Evolutionary conservation across 176 grass and related monocot genomes (phyloP), one percentile per base, ranked within the genome.

Genomic region (Aechmea fasciata): DNA sequence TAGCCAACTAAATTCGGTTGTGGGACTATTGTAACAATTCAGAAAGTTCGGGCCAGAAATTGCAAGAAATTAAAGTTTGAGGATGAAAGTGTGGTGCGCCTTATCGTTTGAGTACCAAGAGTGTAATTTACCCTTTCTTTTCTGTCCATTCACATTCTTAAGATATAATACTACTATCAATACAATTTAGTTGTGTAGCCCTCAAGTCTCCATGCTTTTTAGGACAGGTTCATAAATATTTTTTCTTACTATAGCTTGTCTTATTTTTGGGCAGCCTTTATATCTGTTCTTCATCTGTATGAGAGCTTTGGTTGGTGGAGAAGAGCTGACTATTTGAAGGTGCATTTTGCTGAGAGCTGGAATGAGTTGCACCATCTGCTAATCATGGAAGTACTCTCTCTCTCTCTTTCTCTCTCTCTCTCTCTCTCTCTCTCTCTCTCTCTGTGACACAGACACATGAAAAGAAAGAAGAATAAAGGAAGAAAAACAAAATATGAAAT

Each of bases 251-350:
- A 22, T 61, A 17, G 20, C n/a, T 61, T 10, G 10, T 20, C 55
- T 61, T 10, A 20, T 57, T 68, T 9, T 87, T 48, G 54, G 61
- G 71, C 83, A 97, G 94, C 79, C 3, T 97, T 97, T 82, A 97
- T 97, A 85, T 97, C 94, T 29, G 89, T 97, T 71, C 84, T 97
- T 71, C 94, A 97, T 77, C 1, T 97, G 81, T 93, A 97, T 23
- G 94, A 97, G 73, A 97, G 89, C 48, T 92, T 99, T 63, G 94
- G 94, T 2, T 99, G 86, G 89, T 93, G 66, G 82, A 90, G 94
- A 73, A 79, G 66, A 83, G 74, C 89, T 41, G 94, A 99, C 63
- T 93, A 99, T 33, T 64, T 99, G 72, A 99, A 99, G 73, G 94
- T 99, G 65, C 94, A 99, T 77, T 93, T 99, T 84, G 94, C 94